Percentiles rank a stretch among this genome's conserved stretches.
phyloP scores from a whole-genome alignment of 345 rosid species.

The Populus ilicifolia region DNA sequence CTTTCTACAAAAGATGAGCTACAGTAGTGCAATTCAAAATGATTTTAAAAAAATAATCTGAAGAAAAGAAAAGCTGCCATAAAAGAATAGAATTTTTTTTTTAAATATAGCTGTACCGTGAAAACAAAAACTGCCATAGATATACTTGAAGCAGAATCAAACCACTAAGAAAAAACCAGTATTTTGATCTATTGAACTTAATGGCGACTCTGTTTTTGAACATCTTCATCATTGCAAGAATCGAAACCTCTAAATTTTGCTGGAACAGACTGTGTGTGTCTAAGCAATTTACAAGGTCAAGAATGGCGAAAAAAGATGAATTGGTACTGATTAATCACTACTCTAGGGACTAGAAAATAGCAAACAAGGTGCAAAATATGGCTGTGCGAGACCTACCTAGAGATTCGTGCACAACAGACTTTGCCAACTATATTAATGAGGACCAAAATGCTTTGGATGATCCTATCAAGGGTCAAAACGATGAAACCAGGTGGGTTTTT shows the following conservation, averaged over 20 bases:
- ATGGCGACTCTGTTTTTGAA: background rate
- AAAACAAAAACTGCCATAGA: too few species aligned
- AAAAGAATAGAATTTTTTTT: too few species aligned
- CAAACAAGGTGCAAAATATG: background rate
- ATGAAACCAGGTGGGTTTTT: too few species aligned
- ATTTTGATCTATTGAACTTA: background rate
- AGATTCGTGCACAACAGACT: background rate
- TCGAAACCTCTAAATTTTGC: background rate
- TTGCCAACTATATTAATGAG: background rate
- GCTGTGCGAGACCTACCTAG: background rate
- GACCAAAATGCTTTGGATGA: background rate
- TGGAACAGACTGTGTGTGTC: background rate
- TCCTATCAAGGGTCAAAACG: too few species aligned
- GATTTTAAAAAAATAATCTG: too few species aligned
- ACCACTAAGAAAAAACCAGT: background rate
- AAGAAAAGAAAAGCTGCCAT: too few species aligned
- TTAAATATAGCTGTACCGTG: too few species aligned
- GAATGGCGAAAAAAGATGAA: background rate
- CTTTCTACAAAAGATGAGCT: background rate
- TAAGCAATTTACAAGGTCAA: background rate
- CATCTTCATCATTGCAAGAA: background rate
- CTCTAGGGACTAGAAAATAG: background rate
- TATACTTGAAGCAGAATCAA: background rate
- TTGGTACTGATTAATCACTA: background rate
- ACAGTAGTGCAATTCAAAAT: too few species aligned